Evolutionary conservation across 139 green algal species (phyloP), one percentile per base, ranked within the genome.

Genomic region (Micractinium sp.): DNA sequence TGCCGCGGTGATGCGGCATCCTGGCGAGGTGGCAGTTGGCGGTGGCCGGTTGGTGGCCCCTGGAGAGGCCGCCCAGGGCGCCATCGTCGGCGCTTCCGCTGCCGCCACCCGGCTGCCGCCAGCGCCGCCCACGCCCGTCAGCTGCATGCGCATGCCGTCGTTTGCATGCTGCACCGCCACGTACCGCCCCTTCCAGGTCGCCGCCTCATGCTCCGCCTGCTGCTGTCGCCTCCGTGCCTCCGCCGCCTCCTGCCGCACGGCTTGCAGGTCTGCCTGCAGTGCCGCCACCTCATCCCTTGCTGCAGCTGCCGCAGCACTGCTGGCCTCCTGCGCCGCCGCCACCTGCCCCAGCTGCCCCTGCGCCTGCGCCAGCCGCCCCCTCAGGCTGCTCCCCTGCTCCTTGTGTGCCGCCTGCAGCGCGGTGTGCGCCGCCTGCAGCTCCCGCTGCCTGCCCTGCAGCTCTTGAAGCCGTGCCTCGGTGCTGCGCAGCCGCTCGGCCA

Each of bases 181-280:
- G 29, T 39, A 67, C 29, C 78, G 78, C 20, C 78, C 78, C 12
- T 47, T 47, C 27, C n/a, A 47, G 19, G 56, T 41, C 2, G 53
- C 81, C n/a, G 56, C 56, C n/a, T 85, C 81, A 5, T 71, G 56
- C 56, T 85, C 56, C 56, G 56, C 56, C 16, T 29, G 29, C 81
- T 85, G 81, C 56, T 53, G 81, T 56, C 38, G 81, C 81, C 35
- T n/a, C 81, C 56, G 56, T 22, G 81, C 81, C n/a, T n/a, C 56
- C 4, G 56, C 53, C 56, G 33, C 56, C 81, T 85, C 81, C 7
- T 22, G 31, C 0, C 38, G 39, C 77, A 22, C 36, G 36, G 0
- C 77, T 38, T 61, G 36, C 19, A 82, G 77, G 12, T 60, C 38
- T 7, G 1, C 22, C 56, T 33, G 56, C 56, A 85, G 81, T 0